Base-by-base conservation (phyloP, 192 early-diverging fungal genomes). In the Spizellomyces punctatus region DNA sequence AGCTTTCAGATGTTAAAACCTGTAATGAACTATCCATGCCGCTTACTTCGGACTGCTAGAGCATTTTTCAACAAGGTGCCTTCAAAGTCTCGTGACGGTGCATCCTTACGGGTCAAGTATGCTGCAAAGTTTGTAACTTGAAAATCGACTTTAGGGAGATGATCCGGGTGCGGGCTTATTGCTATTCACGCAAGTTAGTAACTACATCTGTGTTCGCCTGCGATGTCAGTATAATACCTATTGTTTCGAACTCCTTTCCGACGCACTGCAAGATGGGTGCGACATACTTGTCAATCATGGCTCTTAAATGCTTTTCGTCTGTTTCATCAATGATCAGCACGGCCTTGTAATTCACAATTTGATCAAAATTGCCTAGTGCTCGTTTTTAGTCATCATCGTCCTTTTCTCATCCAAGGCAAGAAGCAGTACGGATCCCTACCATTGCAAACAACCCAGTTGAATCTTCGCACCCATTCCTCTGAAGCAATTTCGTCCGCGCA, bases 251-350 rank as follows among this genome's bases (percentile, higher is more conserved):
- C 49, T 6, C 16, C 46, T 66, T 66, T 27, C 65, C 65, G 19
- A 66, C 65, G 49, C 47, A 47, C 2, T 22, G 36, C 6, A 66
- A 52, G 16, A 66, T 50, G 2, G 65, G 65, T 27, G 65, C 41
- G 42, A 66, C 54, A 22, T 66, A 66, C 21, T 66, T 66, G 65
- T 46, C 42, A 19, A 66, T 27, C 17, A 66, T 22, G 22, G 48
- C 47, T 22, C 36, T 36, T 14, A 66, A 52, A 14, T 36, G 7
- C 14, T 52, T 52, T 22, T 66, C 65, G 65, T 66, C 65, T n/a
- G 9, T n/a, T 52, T 47, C 65, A 22, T 66, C 65, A 4, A 66
- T 47, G 7, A 66, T 52, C 21, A 66, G 5, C 6, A 66, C 42
- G 9, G 65, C 65, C 0, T 54, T 47, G 17, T 66, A 52, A 9